A percentile compares a stretch with the other conserved stretches of the same genome.
phyloP scores from a whole-genome alignment of 768 basidiomycete species.

The Leucocoprinus leucothites region DNA sequence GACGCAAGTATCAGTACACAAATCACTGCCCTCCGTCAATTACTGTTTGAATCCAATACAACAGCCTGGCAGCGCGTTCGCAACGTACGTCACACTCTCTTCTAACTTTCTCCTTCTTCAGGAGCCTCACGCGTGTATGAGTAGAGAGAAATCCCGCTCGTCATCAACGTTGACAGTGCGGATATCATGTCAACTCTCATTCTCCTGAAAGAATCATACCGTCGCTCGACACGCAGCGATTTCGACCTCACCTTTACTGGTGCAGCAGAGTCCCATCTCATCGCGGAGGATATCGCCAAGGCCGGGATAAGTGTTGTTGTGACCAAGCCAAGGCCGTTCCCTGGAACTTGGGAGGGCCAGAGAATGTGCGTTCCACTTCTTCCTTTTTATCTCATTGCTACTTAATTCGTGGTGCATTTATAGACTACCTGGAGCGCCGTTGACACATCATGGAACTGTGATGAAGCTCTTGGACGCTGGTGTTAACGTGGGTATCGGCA shows the following conservation, averaged over 20 bases:
- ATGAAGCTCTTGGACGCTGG: conserved; percentile 52
- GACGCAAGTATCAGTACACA: conserved; percentile 58
- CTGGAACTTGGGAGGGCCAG: conserved; percentile 59
- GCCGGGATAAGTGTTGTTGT: conserved; percentile 74
- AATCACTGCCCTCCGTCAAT: conserved; percentile 49
- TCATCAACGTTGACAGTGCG: conserved; percentile 64
- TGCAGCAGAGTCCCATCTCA: conserved; percentile 50
- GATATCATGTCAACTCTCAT: conserved; percentile 76
- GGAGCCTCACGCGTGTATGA: conserved; percentile 14
- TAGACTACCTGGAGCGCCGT: conserved; percentile 69
- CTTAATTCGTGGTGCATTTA: background rate
- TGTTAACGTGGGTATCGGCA: conserved; percentile 63
- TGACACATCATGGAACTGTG: conserved; percentile 53
- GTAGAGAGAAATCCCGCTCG: conserved; percentile 60
- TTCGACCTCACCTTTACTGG: conserved; percentile 53
- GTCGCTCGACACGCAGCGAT: conserved; percentile 27
- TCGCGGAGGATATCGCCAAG: conserved; percentile 59
- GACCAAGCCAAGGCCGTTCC: conserved; percentile 58
- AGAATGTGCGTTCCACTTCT: conserved; percentile 52
- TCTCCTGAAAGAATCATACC: conserved; percentile 52
- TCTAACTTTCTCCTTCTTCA: too few relatives aligned
- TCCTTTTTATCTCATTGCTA: background rate
- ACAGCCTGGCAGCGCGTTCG: conserved; percentile 34
- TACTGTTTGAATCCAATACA: conserved; percentile 34
- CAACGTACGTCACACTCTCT: conserved; percentile 15